Conservation (phyloP, 116 monocot species). For the Thalassia testudinum region DNA sequence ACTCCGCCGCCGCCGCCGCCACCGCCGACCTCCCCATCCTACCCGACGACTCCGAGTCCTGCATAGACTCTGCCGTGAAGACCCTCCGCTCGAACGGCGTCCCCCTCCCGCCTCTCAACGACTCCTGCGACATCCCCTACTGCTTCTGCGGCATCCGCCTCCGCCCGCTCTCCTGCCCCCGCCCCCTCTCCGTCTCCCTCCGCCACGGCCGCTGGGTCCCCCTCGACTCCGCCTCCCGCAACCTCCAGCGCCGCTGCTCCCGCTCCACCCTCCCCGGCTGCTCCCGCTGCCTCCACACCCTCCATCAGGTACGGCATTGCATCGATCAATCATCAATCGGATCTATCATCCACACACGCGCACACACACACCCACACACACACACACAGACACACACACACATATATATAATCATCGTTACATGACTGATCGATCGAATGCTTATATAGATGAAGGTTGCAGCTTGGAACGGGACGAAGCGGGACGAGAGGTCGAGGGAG, state of each 20-base stretch:
- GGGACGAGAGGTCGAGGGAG: neutral
- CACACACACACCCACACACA: too few species aligned
- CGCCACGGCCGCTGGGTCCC: constrained; percentile 26
- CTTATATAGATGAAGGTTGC: constrained; percentile 1
- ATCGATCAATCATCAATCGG: too few species aligned
- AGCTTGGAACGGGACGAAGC: neutral
- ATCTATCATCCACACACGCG: neutral
- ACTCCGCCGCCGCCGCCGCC: too few species aligned
- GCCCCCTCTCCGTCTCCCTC: constrained; percentile 7
- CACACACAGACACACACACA: too few species aligned
- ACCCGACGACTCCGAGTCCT: constrained; percentile 83
- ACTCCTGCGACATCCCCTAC: constrained; percentile 54
- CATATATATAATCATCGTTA: too few species aligned
- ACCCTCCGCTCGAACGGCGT: constrained; percentile 33
- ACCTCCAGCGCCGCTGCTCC: constrained; percentile 43
- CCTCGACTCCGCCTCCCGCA: constrained; percentile 3
- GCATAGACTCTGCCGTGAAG: constrained; percentile 32
- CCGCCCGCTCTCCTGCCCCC: constrained; percentile 30
- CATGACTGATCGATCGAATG: neutral
- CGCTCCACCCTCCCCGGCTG: constrained; percentile 30
- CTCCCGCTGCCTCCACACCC: constrained; percentile 41
- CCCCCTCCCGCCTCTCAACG: constrained; percentile 38
- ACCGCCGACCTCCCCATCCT: constrained; percentile 39
- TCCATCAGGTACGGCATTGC: constrained; percentile 30
- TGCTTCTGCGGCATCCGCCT: constrained; percentile 85